Base-by-base conservation (phyloP, 2,329 filamentous ascomycete genomes). In the Trichocomaceae sp. region DNA sequence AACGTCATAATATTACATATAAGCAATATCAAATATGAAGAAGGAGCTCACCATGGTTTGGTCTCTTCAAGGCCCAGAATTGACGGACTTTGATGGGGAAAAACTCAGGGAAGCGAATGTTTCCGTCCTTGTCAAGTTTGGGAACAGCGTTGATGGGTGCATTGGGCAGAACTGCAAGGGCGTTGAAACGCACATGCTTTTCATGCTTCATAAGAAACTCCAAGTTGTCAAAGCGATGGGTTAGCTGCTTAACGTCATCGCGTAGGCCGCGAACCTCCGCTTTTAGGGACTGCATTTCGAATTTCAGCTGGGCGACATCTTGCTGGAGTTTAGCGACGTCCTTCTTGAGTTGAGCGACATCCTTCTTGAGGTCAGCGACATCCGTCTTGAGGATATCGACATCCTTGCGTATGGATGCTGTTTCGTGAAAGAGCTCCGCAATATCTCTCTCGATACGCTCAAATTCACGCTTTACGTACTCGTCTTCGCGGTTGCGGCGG, bases 11-110 rank as follows among this genome's bases (percentile, higher is more conserved):
- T 26, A 26, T 58, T 53, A 47, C 23, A 50, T 44, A 39, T 29
- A 33, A 49, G 26, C 23, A 52, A 49, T 9, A n/a, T 42, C 20
- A 26, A 22, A 48, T 22, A 20, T 41, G 19, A 15, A 52, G 42
- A 29, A 47, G 22, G 42, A 19, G 64, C 71, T 72, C 60, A 73
- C 71, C 58, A 60, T 69, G 60, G 59, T 66, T 72, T 59, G 66
- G 63, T 61, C 71, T 71, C 62, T 72, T 72, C 52, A 73, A 59
- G 56, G 69, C 71, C 71, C 71, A 73, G 55, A 73, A 73, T 44
- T 69, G 64, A 70, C 70, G 72, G 7, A 73, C 69, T 1, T 69
- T 71, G 29, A 63, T 58, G 19, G 71, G 71, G 44, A 73, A 72
- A 50, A 69, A 72, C 31, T 68, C 59, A 4, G 71, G 71, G 62